Conservation (phyloP, 1,284 basidiomycete genomes). For the Trichosporon faecale region DNA sequence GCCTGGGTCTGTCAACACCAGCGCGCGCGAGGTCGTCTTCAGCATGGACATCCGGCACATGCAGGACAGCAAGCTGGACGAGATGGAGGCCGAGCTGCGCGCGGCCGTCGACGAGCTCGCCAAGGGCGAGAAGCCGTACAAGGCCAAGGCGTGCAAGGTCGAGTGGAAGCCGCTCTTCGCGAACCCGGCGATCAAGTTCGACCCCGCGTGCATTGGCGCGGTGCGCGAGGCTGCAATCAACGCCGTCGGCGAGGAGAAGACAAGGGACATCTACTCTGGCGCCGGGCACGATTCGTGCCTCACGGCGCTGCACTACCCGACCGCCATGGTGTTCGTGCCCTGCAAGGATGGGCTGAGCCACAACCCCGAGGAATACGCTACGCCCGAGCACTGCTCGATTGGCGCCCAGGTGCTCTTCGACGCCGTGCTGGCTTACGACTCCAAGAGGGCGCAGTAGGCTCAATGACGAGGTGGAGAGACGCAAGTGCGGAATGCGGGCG, state of each 20-base stretch:
- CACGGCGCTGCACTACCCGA: constrained; percentile 26
- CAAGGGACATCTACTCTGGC: constrained; percentile 21
- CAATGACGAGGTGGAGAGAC: neutral
- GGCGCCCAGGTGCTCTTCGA: constrained; percentile 29
- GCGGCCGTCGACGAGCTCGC: constrained; percentile 17
- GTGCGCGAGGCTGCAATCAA: constrained; percentile 15
- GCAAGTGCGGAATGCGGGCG: neutral
- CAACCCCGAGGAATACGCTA: constrained; percentile 34
- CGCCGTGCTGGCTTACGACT: constrained; percentile 21
- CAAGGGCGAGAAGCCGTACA: neutral
- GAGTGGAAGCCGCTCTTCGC: constrained; percentile 20
- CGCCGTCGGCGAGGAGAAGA: constrained; percentile 12
- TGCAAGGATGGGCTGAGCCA: constrained; percentile 37
- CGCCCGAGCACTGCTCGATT: constrained; percentile 28
- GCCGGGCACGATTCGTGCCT: constrained; percentile 35
- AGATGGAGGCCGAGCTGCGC: constrained; percentile 25
- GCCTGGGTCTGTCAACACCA: constrained; percentile 27
- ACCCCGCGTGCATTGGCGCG: constrained; percentile 14
- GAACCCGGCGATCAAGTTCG: constrained; percentile 21
- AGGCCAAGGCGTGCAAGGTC: neutral
- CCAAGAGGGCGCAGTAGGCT: constrained; percentile 1
- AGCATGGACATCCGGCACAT: constrained; percentile 32
- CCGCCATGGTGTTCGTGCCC: constrained; percentile 39
- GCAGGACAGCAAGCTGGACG: constrained; percentile 21
- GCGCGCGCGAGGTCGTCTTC: constrained; percentile 26